Evolutionary conservation across 257 asterid species (phyloP), one percentile per base, ranked within the genome.

Genomic region (Solanum dulcamara): DNA sequence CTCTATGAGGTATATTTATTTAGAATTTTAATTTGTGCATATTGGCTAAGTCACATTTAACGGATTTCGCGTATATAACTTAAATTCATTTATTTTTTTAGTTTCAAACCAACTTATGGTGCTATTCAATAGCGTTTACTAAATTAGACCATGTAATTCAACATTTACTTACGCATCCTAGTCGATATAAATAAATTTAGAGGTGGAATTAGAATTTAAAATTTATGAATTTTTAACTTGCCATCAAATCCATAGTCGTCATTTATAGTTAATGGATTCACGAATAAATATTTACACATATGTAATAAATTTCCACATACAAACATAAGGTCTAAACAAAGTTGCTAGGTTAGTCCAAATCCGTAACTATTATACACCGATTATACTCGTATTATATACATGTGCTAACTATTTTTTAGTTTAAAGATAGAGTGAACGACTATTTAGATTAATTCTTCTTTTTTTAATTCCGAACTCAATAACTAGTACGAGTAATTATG

Each of bases 1-100:
- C 90, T 93, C 12, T 94, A 90, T 80, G 93, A 94, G 97, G 97
- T 95, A 91, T 10, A 70, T 70, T 66, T 66, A 14, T 66, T 51
- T 51, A 17, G 24, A 51, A 18, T 51, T 48, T 44, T 38, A 38
- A 6, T 38, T 38, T 40, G 46, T 40, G 11, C 12, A 40, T 40
- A 40, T 40, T 40, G 10, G 8, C 46, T 40, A 7, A 7, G 46
- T 40, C 46, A 40, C 46, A 40, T 8, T 40, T 8, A 10, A 40
- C 46, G 11, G 8, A 40, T 40, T 2, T 2, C 3, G 0, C 1
- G 15, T 57, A 64, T 64, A 64, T 13, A 64, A 64, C 38, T 64
- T 64, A 64, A 64, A 64, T 28, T 26, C 22, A 64, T 64, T 12
- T 64, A 28, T 5, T 28, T 28, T 28, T 28, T 64, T 28, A 0